Conservation (phyloP, 2,329 filamentous ascomycete species). For the Diplodia sapinea region DNA sequence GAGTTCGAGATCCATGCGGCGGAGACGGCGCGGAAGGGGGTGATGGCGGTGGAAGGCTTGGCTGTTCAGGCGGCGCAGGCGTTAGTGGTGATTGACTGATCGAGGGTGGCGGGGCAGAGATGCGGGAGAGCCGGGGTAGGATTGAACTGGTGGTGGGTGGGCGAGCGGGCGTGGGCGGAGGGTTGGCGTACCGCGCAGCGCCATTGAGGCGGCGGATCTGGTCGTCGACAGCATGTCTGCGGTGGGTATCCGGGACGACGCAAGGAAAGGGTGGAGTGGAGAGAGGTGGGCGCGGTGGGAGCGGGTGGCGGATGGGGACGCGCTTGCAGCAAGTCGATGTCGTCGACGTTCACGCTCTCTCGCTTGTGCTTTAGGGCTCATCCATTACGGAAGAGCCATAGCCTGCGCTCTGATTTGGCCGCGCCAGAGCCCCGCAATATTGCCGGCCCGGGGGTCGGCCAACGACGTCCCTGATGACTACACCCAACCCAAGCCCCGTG, state of each 20-base stretch:
- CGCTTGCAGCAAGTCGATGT: slow-evolving; percentile 37
- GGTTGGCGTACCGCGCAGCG: slow-evolving; percentile 56
- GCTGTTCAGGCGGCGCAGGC: slow-evolving; percentile 51
- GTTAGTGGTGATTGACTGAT: slow-evolving; percentile 11
- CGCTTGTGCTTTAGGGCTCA: slow-evolving; percentile 31
- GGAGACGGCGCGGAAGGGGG: slow-evolving; percentile 66
- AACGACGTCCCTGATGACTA: slow-evolving; percentile 27
- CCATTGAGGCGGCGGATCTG: slow-evolving; percentile 59
- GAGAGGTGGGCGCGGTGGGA: slow-evolving; percentile 34
- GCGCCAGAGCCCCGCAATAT: slow-evolving; percentile 1
- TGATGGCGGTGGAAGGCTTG: slow-evolving; percentile 68
- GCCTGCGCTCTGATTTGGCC: slow-evolving; percentile 27
- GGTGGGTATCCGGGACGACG: slow-evolving; percentile 23
- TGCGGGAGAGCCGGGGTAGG: slow-evolving; percentile 1
- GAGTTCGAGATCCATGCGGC: slow-evolving; percentile 70
- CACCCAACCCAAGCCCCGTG: not conserved
- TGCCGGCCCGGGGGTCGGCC: slow-evolving; percentile 8
- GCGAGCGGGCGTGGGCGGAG: slow-evolving; percentile 21
- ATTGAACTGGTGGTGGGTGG: not conserved
- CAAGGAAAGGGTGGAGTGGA: slow-evolving; percentile 44
- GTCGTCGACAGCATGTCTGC: slow-evolving; percentile 57
- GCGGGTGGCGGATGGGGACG: slow-evolving; percentile 42
- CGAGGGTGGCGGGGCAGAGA: slow-evolving; percentile 9
- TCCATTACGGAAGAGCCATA: slow-evolving; percentile 26
- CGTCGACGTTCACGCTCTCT: slow-evolving; percentile 38